Conservation (phyloP, 768 basidiomycete genomes). For the Tylopilus balloui region DNA sequence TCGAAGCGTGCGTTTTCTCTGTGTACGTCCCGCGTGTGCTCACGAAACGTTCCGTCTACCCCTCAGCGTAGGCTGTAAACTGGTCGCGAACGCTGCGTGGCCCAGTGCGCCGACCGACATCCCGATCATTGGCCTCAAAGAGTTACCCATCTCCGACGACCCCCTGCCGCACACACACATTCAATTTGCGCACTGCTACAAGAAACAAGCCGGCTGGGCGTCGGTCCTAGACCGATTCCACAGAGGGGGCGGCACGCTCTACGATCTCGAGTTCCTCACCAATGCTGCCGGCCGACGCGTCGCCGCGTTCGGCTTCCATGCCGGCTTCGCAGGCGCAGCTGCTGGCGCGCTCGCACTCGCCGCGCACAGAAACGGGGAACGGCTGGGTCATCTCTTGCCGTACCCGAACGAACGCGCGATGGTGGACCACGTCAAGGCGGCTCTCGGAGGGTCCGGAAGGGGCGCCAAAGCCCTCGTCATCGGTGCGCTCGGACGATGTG, state of each 20-base stretch:
- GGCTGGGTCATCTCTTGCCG: constrained; percentile 68
- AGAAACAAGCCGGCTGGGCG: constrained; percentile 90
- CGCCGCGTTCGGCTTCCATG: constrained; percentile 97
- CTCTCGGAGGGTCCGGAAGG: constrained; percentile 63
- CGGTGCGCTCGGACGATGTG: constrained; percentile 93
- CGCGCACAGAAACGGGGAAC: constrained; percentile 54
- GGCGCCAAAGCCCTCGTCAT: constrained; percentile 87
- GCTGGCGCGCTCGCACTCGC: constrained; percentile 82
- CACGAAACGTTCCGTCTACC: not conserved
- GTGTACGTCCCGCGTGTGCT: constrained; percentile 5
- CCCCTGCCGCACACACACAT: constrained; percentile 93
- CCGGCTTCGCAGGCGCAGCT: constrained; percentile 97
- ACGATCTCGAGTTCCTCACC: constrained; percentile 94
- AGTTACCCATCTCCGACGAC: constrained; percentile 77
- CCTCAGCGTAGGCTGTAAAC: constrained; percentile 87
- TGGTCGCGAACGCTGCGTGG: constrained; percentile 89
- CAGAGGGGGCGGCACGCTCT: constrained; percentile 77
- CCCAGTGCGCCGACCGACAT: constrained; percentile 65
- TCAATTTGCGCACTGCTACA: constrained; percentile 98
- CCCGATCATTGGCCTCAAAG: constrained; percentile 94
- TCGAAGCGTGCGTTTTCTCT: constrained; percentile 67
- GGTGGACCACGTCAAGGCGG: constrained; percentile 65
- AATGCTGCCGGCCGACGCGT: constrained; percentile 84
- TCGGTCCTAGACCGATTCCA: constrained; percentile 81
- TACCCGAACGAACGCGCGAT: constrained; percentile 83